phyloP scores from a whole-genome alignment of 2,329 filamentous ascomycete genomes.

The Fusarium denticulatum region DNA sequence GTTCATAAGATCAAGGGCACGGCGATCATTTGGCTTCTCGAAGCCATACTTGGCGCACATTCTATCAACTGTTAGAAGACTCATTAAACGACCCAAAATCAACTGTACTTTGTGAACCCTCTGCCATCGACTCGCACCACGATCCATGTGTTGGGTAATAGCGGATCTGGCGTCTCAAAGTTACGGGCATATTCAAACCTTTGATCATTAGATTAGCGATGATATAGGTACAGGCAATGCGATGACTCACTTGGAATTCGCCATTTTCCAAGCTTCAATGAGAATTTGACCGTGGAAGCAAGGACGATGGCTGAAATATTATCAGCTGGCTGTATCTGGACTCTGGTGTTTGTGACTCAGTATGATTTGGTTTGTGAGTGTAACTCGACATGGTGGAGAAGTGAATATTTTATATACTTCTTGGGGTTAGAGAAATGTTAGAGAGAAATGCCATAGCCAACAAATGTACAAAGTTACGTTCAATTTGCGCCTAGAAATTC shows the following conservation, averaged over 20 bases:
- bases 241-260: slow-evolving; percentile 62
- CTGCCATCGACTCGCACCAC: slow-evolving; percentile 93
- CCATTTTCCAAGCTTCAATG: slow-evolving; percentile 52
- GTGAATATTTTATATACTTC: background rate
- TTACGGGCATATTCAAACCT: slow-evolving; percentile 94
- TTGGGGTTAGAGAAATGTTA: background rate
- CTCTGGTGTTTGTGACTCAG: slow-evolving; percentile 27
- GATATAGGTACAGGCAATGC: background rate
- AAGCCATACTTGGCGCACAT: slow-evolving; percentile 86
- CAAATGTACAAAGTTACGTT: background rate
- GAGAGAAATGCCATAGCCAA: background rate
- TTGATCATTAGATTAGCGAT: slow-evolving; percentile 20
- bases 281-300: background rate
- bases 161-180: slow-evolving; percentile 83
- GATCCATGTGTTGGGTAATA: slow-evolving; percentile 94
- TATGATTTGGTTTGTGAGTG: slow-evolving; percentile 45
- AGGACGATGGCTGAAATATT: background rate
- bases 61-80: slow-evolving; percentile 55
- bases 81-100: background rate
- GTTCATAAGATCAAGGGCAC: slow-evolving; percentile 94
- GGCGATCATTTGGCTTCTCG: slow-evolving; percentile 89
- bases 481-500: background rate
- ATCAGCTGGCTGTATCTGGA: slow-evolving; percentile 15
- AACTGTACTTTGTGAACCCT: slow-evolving; percentile 86
- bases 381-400: slow-evolving; percentile 20